Evolutionary conservation across 176 grass and related monocot species (phyloP).

Genomic region (Metroxylon sagu): DNA sequence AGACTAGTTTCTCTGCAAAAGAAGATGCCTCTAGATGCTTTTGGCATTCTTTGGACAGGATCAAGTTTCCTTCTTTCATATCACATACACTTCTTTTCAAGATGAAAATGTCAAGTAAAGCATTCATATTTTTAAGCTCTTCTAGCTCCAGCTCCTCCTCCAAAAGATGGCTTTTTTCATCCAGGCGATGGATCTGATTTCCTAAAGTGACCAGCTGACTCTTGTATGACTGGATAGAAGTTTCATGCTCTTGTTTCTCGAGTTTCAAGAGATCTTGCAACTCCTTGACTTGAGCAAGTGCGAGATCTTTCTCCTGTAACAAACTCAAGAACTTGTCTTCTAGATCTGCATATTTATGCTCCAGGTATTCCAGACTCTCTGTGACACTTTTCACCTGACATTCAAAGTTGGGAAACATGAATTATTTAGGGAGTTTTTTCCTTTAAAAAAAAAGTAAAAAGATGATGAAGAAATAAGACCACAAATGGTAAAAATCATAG

Average conservation of each 20-base stretch:
- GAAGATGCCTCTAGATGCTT: slow-evolving; percentile 39
- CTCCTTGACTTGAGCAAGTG: slow-evolving; percentile 50
- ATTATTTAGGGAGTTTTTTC: too few species aligned
- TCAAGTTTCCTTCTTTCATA: neutral
- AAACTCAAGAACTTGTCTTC: slow-evolving; percentile 42
- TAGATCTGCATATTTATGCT: slow-evolving; percentile 40
- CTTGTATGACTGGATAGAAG: slow-evolving; percentile 33
- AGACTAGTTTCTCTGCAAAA: slow-evolving; percentile 39
- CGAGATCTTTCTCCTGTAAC: slow-evolving; percentile 53
- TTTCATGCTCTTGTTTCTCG: slow-evolving; percentile 42
- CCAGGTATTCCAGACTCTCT: slow-evolving; percentile 43
- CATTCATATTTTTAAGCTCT: slow-evolving; percentile 37
- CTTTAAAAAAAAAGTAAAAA: too few species aligned
- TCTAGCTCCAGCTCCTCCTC: slow-evolving; percentile 49
- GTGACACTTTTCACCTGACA: slow-evolving; percentile 32
- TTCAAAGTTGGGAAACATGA: slow-evolving; percentile 2
- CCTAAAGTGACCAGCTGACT: slow-evolving; percentile 20
- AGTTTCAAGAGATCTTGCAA: slow-evolving; percentile 47
- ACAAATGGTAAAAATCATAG: too few species aligned
- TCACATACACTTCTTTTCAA: slow-evolving; percentile 32
- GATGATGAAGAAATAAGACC: too few species aligned
- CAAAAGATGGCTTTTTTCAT: slow-evolving; percentile 33
- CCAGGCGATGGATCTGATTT: slow-evolving; percentile 44
- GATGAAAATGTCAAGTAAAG: slow-evolving; percentile 44
- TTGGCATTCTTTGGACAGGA: neutral